Evolutionary conservation across 2,329 filamentous ascomycete species (phyloP).

Genomic region (Colletotrichum endophyticum): DNA sequence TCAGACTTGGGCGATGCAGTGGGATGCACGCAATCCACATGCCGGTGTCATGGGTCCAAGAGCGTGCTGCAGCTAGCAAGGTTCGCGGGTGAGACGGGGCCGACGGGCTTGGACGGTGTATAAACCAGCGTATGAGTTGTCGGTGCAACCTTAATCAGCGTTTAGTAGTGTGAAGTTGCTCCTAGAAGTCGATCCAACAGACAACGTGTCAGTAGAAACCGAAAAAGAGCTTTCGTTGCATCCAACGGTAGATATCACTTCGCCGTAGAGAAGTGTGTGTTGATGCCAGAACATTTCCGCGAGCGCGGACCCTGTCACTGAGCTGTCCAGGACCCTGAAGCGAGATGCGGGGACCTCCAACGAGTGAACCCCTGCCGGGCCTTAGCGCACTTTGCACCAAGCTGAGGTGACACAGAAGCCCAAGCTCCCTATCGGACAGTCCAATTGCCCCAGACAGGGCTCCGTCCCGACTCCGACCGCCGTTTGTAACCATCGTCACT

Average conservation of each 20-base stretch:
- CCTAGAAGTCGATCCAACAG: neutral
- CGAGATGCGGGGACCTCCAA: neutral
- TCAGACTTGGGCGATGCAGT: neutral
- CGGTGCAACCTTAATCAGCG: neutral
- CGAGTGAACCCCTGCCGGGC: neutral
- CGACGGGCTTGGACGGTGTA: neutral
- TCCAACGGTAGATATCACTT: neutral
- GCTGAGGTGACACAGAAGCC: neutral
- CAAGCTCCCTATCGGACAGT: conserved; percentile 4
- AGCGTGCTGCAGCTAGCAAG: neutral
- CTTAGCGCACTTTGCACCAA: neutral
- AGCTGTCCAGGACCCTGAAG: neutral
- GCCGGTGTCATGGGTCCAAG: conserved; percentile 2
- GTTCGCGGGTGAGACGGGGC: neutral
- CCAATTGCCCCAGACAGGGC: neutral
- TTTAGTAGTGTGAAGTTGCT: neutral
- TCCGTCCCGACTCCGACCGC: conserved; percentile 9
- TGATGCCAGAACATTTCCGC: neutral
- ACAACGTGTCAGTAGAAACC: neutral
- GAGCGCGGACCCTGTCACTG: neutral
- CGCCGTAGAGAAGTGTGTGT: neutral
- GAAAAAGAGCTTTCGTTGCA: neutral
- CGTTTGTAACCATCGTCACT: neutral
- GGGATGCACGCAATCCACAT: neutral
- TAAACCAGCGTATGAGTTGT: neutral